phyloP scores from a whole-genome alignment of 2,329 filamentous ascomycete species.

The Nemania serpens region DNA sequence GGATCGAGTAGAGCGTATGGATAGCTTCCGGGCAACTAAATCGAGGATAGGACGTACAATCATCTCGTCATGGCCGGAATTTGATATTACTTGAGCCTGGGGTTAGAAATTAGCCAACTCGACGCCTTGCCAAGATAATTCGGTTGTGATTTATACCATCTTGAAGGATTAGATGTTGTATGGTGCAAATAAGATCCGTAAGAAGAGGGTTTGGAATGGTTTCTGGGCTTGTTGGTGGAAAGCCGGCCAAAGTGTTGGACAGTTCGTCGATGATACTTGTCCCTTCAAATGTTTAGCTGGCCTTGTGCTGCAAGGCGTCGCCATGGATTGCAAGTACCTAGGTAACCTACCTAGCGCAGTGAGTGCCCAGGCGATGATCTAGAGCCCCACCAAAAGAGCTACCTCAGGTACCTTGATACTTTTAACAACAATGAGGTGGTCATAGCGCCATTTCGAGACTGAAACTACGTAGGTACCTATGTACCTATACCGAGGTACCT shows the following conservation, averaged over 20 bases:
- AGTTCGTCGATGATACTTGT: constrained; percentile 19
- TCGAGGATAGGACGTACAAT: constrained; percentile 71
- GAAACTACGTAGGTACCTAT: no score
- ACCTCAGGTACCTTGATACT: no score
- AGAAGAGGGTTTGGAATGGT: neutral
- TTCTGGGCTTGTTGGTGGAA: constrained; percentile 10
- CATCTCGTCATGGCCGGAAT: constrained; percentile 97
- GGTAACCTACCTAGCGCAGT: neutral
- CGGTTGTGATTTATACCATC: constrained; percentile 36
- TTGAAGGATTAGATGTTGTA: constrained; percentile 9
- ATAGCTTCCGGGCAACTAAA: neutral
- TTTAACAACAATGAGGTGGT: no score
- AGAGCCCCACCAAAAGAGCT: constrained; percentile 3
- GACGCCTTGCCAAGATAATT: constrained; percentile 3
- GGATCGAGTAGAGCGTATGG: neutral
- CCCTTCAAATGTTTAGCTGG: constrained; percentile 29
- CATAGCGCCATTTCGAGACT: no score
- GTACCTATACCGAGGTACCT: no score
- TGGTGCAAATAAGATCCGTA: neutral
- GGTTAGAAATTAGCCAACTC: constrained; percentile 21
- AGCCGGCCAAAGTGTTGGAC: neutral
- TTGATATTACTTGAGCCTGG: constrained; percentile 73
- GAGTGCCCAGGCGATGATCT: neutral
- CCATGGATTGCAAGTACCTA: neutral
- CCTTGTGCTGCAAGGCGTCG: constrained; percentile 21